Evolutionary conservation across 257 asterid genomes (phyloP), one percentile per base, ranked within the genome.

Genomic region (Eustoma russellianum): DNA sequence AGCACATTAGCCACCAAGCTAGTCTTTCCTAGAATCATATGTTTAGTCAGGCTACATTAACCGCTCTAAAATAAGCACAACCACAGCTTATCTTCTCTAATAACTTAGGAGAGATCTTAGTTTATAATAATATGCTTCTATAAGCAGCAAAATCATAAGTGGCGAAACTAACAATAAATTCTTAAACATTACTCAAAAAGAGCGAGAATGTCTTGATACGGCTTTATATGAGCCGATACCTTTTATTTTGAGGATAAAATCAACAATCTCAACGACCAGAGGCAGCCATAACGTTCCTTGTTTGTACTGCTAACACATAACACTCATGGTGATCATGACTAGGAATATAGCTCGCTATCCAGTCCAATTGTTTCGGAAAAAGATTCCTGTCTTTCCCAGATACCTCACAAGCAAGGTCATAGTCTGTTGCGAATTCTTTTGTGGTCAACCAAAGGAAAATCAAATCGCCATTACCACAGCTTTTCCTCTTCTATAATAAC

Each of bases 351-450:
- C 28, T 53, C 33, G 33, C 6, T 9, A 13, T 13, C 5, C 7
- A 17, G n/a, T 46, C n/a, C 24, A 11, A 13, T 34, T 17, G 13
- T 5, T 17, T 18, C 12, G 16, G 3, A 41, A 46, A 24, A 14
- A 33, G n/a, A 19, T 24, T 19, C 47, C 30, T 17, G 14, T 14
- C 13, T 30, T 7, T 47, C 3, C 0, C 1, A 9, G 48, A 41
- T 19, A 60, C 16, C 44, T 50, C n/a, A 16, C 17, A 41, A 41
- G 41, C 41, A 38, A 63, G 52, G 47, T 40, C 24, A 15, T 11
- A 17, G 53, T 53, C 13, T 18, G 17, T 28, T 6, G 13, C 12
- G 10, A 19, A 24, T 19, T 33, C 14, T 62, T 53, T 47, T 63
- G n/a, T 7, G 15, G 17, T 9, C 46, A 9, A 5, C n/a, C 4